A percentile compares a stretch with the other conserved stretches of the same genome.
Evolutionary conservation across 441 rosid genomes (phyloP).

Genomic region (Raphanus hybrid): DNA sequence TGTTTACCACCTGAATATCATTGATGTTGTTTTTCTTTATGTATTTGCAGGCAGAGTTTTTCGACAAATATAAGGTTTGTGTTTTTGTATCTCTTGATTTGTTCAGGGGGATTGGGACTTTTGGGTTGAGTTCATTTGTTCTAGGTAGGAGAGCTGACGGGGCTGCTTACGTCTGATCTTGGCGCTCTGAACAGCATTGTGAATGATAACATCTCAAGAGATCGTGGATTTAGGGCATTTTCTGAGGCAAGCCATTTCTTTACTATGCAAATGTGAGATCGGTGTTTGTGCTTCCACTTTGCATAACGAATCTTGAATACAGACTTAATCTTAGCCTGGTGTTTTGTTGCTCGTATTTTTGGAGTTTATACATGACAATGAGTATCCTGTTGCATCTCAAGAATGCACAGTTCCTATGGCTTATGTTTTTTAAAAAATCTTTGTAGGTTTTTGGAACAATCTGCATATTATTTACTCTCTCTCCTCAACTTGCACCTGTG

Average conservation of each 20-base stretch:
- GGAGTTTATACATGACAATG: constrained; percentile 18
- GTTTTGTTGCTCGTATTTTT: constrained; percentile 5
- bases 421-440: constrained; percentile 5
- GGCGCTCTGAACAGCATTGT: constrained; percentile 80
- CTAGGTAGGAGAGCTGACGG: constrained; percentile 90
- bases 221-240: constrained; percentile 96
- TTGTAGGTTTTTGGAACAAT: constrained; percentile 82
- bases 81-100: background rate
- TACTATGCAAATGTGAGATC: constrained; percentile 70
- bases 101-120: background rate
- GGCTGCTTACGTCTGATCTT: constrained; percentile 87
- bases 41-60: constrained; percentile 75
- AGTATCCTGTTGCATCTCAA: constrained; percentile 10
- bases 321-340: constrained; percentile 8
- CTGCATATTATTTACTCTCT: constrained; percentile 73
- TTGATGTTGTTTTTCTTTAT: constrained; percentile 16
- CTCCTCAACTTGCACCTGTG: constrained; percentile 94
- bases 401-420: background rate
- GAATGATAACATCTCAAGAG: constrained; percentile 91
- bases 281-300: constrained; percentile 27
- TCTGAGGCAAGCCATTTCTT: constrained; percentile 94
- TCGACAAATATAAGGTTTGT: constrained; percentile 80
- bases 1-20: background rate
- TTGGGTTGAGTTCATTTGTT: constrained; percentile 14
- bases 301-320: background rate